phyloP scores from a whole-genome alignment of 2,329 filamentous ascomycete species.

The Pseudogymnoascus sp. region DNA sequence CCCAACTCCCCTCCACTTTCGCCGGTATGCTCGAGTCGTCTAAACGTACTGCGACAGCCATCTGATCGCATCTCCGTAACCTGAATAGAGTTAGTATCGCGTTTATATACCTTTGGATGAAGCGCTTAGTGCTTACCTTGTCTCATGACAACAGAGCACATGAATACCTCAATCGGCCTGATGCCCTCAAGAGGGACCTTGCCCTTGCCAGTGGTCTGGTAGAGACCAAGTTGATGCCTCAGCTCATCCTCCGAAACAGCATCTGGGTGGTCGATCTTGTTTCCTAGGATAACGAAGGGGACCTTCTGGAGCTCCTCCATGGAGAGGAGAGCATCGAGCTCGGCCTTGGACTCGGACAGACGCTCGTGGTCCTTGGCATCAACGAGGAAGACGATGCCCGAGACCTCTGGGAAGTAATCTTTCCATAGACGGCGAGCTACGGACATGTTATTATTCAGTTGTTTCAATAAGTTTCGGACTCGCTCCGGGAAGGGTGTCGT shows the following conservation, averaged over 20 bases:
- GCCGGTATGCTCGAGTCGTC: constrained; percentile 22
- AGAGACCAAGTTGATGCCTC: constrained; percentile 82
- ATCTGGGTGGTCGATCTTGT: constrained; percentile 98
- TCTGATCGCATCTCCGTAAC: constrained; percentile 83
- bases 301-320: constrained; percentile 98
- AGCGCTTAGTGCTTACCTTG: constrained; percentile 53
- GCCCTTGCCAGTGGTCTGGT: constrained; percentile 94
- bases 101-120: constrained; percentile 6
- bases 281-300: constrained; percentile 90
- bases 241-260: constrained; percentile 94
- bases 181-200: constrained; percentile 89
- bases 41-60: constrained; percentile 92
- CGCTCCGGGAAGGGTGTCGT: constrained; percentile 24
- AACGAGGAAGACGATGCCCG: constrained; percentile 94
- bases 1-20: constrained; percentile 7
- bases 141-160: constrained; percentile 98
- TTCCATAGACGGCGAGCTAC: constrained; percentile 87
- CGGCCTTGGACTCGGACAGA: constrained; percentile 87
- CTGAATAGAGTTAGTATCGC: constrained; percentile 32
- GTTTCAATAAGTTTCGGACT: neutral
- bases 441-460: neutral
- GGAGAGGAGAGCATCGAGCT: constrained; percentile 87
- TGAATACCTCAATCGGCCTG: constrained; percentile 92
- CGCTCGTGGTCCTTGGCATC: constrained; percentile 97
- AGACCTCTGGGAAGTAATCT: constrained; percentile 94